A percentile compares a stretch with the other conserved stretches of the same genome.
These are phyloP conservation scores for Colletotrichum sansevieriae DNA, from an alignment of 2,329 filamentous ascomycete genomes.

Conservation along the genomic window DNA sequence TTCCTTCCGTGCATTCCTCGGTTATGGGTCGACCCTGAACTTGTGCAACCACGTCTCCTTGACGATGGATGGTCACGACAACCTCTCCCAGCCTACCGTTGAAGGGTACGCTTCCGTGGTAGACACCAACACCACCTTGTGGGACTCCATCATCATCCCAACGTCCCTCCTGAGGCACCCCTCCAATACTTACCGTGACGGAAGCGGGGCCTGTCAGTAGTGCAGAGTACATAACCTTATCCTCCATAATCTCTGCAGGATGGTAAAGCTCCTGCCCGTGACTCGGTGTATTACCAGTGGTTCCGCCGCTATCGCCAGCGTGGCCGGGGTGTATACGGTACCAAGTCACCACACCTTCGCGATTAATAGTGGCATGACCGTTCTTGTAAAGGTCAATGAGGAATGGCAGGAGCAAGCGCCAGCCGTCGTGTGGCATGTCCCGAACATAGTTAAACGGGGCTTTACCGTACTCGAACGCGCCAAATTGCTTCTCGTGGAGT, in stretches of 20 bases:
- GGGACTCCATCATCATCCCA: constrained; percentile 46
- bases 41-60: constrained; percentile 16
- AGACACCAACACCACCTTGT: constrained; percentile 47
- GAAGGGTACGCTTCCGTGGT: constrained; percentile 48
- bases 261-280: constrained; percentile 45
- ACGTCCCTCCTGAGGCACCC: constrained; percentile 22
- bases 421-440: constrained; percentile 63
- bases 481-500: constrained; percentile 47
- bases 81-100: constrained; percentile 45
- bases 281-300: constrained; percentile 47
- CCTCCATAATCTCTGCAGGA: constrained; percentile 44
- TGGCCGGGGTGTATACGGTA: constrained; percentile 43
- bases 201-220: constrained; percentile 46
- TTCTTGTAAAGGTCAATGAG: constrained; percentile 52
- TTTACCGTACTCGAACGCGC: constrained; percentile 34
- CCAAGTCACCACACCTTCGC: constrained; percentile 48
- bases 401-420: constrained; percentile 60
- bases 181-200: constrained; percentile 48
- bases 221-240: constrained; percentile 46
- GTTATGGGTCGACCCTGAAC: constrained; percentile 37
- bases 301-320: constrained; percentile 46
- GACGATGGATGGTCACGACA: constrained; percentile 41
- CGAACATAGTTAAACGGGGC: constrained; percentile 58
- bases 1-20: constrained; percentile 25
- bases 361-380: constrained; percentile 44